Evolutionary conservation across 2,329 filamentous ascomycete species (phyloP).

Genomic region (Fonsecaea pugnacius): DNA sequence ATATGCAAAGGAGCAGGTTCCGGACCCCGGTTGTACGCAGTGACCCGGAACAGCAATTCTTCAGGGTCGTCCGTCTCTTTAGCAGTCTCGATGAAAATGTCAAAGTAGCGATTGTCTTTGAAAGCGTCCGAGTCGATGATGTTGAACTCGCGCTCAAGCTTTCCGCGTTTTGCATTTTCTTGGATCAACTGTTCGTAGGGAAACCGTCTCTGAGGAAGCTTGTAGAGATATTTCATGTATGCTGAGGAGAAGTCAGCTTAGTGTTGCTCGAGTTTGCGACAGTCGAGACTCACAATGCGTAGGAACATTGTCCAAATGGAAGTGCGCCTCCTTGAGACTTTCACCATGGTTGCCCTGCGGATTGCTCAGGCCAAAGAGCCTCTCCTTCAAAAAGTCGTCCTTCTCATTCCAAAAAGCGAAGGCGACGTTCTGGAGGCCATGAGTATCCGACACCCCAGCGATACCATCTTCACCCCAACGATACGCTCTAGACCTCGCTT

Average conservation of each 20-base stretch:
- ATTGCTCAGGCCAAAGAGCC: slow-evolving; percentile 92
- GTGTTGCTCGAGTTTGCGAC: not conserved
- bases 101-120: slow-evolving; percentile 89
- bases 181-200: slow-evolving; percentile 86
- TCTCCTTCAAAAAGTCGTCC: slow-evolving; percentile 92
- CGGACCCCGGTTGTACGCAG: slow-evolving; percentile 92
- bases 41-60: slow-evolving; percentile 89
- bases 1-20: slow-evolving; percentile 92
- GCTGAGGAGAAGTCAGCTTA: slow-evolving; percentile 44
- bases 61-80: slow-evolving; percentile 93
- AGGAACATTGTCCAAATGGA: slow-evolving; percentile 93
- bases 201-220: slow-evolving; percentile 89
- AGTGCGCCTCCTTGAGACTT: slow-evolving; percentile 94
- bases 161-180: slow-evolving; percentile 78
- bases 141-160: slow-evolving; percentile 85
- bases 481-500: slow-evolving; percentile 84
- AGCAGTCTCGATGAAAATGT: slow-evolving; percentile 94
- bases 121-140: slow-evolving; percentile 87
- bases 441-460: slow-evolving; percentile 90
- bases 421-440: slow-evolving; percentile 87
- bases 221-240: slow-evolving; percentile 99
- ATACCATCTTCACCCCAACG: slow-evolving; percentile 98
- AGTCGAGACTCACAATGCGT: slow-evolving; percentile 52
- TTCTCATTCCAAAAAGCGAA: slow-evolving; percentile 98
- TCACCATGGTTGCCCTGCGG: slow-evolving; percentile 97